A percentile compares a stretch with the other conserved stretches of the same genome.
Evolutionary conservation across 164 flowering plant genomes (phyloP).

Genomic region (Magnolia changhungtana): DNA sequence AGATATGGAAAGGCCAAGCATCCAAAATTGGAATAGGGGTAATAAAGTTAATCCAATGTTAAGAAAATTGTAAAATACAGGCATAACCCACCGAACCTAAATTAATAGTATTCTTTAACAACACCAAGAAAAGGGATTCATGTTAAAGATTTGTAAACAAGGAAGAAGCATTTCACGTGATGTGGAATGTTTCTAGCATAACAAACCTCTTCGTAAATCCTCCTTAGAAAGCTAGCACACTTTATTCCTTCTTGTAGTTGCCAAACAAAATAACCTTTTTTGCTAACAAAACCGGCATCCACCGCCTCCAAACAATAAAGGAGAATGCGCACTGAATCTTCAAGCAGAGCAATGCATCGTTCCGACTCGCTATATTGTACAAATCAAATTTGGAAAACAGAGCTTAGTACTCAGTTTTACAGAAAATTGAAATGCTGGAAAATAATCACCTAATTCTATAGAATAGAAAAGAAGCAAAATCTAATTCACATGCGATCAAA

Average conservation of each 20-base stretch:
- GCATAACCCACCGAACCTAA: not conserved
- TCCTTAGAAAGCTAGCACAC: constrained; percentile 73
- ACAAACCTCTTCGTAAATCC: constrained; percentile 93
- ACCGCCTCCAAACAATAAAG: constrained; percentile 70
- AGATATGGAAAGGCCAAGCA: too few species aligned
- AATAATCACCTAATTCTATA: not conserved
- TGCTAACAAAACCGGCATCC: constrained; percentile 23
- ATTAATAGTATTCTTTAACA: not conserved
- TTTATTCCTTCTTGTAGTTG: constrained; percentile 54
- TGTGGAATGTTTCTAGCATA: constrained; percentile 2
- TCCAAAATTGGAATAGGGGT: too few species aligned
- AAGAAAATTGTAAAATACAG: too few species aligned
- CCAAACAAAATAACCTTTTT: constrained; percentile 43
- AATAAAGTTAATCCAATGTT: too few species aligned
- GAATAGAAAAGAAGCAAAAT: not conserved
- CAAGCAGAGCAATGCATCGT: constrained; percentile 53
- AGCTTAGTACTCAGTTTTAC: not conserved
- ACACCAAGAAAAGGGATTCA: not conserved
- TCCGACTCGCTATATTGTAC: constrained; percentile 45
- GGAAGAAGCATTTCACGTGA: not conserved
- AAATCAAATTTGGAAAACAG: not conserved
- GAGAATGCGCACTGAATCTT: constrained; percentile 62
- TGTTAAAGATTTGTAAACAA: not conserved
- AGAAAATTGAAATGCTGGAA: not conserved
- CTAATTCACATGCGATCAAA: not conserved